phyloP scores from a whole-genome alignment of 371 early-diverging fungal genomes.

The Mucor saturninus region DNA sequence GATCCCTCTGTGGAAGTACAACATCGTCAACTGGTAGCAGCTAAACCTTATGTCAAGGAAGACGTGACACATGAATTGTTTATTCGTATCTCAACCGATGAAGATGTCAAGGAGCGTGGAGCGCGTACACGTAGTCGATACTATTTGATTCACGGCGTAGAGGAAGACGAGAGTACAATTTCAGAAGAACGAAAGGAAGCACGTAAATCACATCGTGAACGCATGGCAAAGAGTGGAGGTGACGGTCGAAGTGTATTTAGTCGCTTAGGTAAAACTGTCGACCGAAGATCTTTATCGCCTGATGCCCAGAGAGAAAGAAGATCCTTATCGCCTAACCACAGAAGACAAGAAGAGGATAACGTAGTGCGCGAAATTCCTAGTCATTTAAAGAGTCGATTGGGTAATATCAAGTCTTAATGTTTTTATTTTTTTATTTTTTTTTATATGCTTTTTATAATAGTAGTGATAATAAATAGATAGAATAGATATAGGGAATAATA shows the following conservation, averaged over 20 bases:
- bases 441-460: not conserved
- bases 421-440: not conserved
- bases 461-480: slow-evolving; percentile 1
- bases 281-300: slow-evolving; percentile 11
- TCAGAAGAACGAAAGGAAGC: slow-evolving; percentile 5
- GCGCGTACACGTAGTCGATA: slow-evolving; percentile 57
- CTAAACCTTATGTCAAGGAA: slow-evolving; percentile 27
- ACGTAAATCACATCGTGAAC: slow-evolving; percentile 13
- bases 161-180: slow-evolving; percentile 9
- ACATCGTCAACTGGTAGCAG: slow-evolving; percentile 37
- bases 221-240: slow-evolving; percentile 24
- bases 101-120: slow-evolving; percentile 55
- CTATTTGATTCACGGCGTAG: slow-evolving; percentile 56
- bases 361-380: slow-evolving; percentile 17
- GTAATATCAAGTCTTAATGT: not conserved
- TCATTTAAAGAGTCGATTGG: slow-evolving; percentile 18
- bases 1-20: slow-evolving; percentile 18
- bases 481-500: slow-evolving; percentile 9
- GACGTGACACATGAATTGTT: slow-evolving; percentile 17
- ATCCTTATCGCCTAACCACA: not conserved
- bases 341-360: not conserved
- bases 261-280: slow-evolving; percentile 24
- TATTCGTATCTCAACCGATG: slow-evolving; percentile 53
- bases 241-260: slow-evolving; percentile 33
- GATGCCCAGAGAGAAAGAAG: not conserved